These are phyloP conservation scores for Porphyridium purpureum DNA, from an alignment of 23 red algal species.

Conservation along the genomic window DNA sequence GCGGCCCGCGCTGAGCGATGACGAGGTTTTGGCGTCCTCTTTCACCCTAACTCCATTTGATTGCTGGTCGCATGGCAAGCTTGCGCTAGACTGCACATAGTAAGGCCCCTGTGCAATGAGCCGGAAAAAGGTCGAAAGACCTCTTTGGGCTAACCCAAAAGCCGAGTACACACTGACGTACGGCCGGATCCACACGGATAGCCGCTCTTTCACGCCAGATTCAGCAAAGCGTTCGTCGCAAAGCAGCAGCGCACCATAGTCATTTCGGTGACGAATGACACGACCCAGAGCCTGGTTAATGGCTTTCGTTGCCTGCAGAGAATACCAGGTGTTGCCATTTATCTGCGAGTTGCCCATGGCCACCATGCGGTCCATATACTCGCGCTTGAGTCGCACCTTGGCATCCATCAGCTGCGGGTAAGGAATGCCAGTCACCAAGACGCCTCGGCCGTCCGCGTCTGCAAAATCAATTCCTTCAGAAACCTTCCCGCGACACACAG, in stretches of 20 bases:
- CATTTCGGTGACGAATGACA: slow-evolving; percentile 67
- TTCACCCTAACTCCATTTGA: no score
- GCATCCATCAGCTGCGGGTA: slow-evolving; percentile 69
- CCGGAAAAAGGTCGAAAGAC: no score
- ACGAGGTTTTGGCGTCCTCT: no score
- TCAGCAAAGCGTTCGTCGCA: slow-evolving; percentile 80
- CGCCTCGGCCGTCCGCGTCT: slow-evolving; percentile 75
- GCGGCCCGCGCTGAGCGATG: no score
- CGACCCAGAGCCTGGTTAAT: slow-evolving; percentile 89
- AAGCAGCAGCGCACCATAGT: slow-evolving; percentile 83
- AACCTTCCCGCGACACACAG: slow-evolving; percentile 83
- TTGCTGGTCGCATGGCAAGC: no score
- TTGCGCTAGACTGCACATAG: no score
- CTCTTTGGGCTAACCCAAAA: no score
- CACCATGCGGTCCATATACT: slow-evolving; percentile 27
- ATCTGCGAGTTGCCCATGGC: not conserved
- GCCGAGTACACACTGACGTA: slow-evolving; percentile 11
- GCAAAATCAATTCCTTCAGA: slow-evolving; percentile 93
- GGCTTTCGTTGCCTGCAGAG: slow-evolving; percentile 50
- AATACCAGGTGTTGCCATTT: slow-evolving; percentile 65
- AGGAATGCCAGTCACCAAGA: slow-evolving; percentile 74
- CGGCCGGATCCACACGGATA: slow-evolving; percentile 55
- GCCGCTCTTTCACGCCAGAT: slow-evolving; percentile 10
- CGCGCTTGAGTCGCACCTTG: slow-evolving; percentile 65
- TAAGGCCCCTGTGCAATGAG: no score